Evolutionary conservation across 495 filamentous ascomycete genomes (phyloP).

Genomic region (Aspergillus ellipticus): DNA sequence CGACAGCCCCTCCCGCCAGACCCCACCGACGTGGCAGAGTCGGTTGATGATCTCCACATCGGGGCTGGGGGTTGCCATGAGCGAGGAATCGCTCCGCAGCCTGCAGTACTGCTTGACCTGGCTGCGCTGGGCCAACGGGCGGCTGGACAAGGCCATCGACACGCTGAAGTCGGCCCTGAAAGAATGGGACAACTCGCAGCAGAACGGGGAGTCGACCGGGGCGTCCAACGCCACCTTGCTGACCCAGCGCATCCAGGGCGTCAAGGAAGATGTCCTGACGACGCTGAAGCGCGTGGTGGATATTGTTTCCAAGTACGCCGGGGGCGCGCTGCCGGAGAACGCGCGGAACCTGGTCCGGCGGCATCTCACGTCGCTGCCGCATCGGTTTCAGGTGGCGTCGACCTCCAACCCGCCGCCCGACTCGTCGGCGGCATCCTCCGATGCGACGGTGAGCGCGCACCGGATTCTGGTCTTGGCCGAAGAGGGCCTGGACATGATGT

Average conservation of each 20-base stretch:
- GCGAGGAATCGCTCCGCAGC: constrained; percentile 71
- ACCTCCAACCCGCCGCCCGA: constrained; percentile 41
- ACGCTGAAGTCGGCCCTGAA: constrained; percentile 68
- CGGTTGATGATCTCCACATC: constrained; percentile 79
- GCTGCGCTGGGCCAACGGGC: constrained; percentile 72
- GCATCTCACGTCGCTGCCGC: constrained; percentile 74
- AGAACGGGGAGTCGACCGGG: constrained; percentile 21
- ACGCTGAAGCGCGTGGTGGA: constrained; percentile 74
- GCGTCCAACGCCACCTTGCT: constrained; percentile 41
- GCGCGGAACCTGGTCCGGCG: constrained; percentile 71
- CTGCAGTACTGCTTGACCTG: constrained; percentile 74
- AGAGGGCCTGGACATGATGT: constrained; percentile 86
- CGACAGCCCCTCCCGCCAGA: constrained; percentile 30
- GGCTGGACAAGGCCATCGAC: constrained; percentile 64
- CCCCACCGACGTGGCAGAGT: constrained; percentile 62
- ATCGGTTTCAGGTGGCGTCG: constrained; percentile 62
- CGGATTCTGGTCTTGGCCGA: constrained; percentile 76
- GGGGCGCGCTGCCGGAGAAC: constrained; percentile 79
- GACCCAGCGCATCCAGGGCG: constrained; percentile 58
- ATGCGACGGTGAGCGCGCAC: constrained; percentile 53
- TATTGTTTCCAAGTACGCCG: constrained; percentile 77
- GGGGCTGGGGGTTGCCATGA: constrained; percentile 81
- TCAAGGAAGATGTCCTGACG: constrained; percentile 69
- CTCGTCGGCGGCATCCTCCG: constrained; percentile 31
- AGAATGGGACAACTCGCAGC: constrained; percentile 60